Evolutionary conservation across 2,329 filamentous ascomycete genomes (phyloP).

Genomic region (Neonectria magnoliae): DNA sequence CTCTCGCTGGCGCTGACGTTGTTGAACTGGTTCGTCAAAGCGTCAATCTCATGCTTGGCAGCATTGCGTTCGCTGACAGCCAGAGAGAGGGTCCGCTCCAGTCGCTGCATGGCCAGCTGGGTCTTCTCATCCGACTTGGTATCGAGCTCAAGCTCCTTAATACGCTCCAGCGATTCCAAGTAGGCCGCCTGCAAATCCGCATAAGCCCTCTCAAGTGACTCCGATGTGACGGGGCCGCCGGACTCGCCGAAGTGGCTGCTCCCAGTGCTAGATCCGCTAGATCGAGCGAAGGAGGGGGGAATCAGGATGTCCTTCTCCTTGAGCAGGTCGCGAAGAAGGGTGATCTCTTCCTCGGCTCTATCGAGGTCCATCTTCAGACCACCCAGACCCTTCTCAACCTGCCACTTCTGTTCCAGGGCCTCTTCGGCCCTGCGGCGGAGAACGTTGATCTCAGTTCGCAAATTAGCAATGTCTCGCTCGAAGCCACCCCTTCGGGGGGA

Average conservation of each 20-base stretch:
- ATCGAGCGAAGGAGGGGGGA: constrained; percentile 66
- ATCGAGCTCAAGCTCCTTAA: constrained; percentile 70
- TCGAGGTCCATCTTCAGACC: constrained; percentile 97
- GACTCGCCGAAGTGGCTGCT: constrained; percentile 43
- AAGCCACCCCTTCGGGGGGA: constrained; percentile 82
- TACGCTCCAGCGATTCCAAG: constrained; percentile 70
- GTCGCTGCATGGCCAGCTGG: constrained; percentile 68
- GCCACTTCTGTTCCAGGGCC: constrained; percentile 94
- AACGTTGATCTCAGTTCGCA: constrained; percentile 85
- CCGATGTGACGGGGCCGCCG: constrained; percentile 67
- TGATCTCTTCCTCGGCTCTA: constrained; percentile 91
- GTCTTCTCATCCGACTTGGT: constrained; percentile 66
- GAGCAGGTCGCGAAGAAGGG: constrained; percentile 80
- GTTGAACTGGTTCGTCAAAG: constrained; percentile 70
- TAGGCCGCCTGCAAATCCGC: constrained; percentile 79
- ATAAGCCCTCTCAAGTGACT: constrained; percentile 79
- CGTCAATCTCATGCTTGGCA: constrained; percentile 71
- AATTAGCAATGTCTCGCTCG: constrained; percentile 80
- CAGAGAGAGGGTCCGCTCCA: constrained; percentile 74
- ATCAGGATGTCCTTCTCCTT: constrained; percentile 84
- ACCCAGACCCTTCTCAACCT: constrained; percentile 88
- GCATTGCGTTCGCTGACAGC: constrained; percentile 78
- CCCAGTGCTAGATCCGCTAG: constrained; percentile 47
- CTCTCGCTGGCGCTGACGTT: constrained; percentile 66
- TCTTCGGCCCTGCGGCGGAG: constrained; percentile 90